phyloP scores from a whole-genome alignment of 192 early-diverging fungal species.

The Coemansia reversa region DNA sequence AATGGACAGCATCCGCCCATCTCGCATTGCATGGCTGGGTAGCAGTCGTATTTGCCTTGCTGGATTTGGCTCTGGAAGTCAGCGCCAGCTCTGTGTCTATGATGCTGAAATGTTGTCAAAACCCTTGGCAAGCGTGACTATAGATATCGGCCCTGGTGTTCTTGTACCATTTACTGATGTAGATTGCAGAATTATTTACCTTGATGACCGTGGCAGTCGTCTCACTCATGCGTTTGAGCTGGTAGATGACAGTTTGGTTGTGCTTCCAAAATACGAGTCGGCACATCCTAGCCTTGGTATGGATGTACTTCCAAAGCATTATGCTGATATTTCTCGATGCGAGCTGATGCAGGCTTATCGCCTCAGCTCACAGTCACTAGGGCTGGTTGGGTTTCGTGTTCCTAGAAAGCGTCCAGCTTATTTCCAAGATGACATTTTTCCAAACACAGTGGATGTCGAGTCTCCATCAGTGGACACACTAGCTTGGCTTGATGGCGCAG shows the following conservation, averaged over 20 bases:
- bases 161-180: conserved; percentile 68
- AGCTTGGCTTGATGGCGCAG: conserved; percentile 58
- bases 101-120: conserved; percentile 43
- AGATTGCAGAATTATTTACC: conserved; percentile 67
- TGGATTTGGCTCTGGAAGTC: conserved; percentile 74
- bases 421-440: conserved; percentile 89
- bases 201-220: conserved; percentile 76
- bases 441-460: conserved; percentile 61
- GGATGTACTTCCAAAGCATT: conserved; percentile 67
- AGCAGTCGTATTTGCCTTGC: conserved; percentile 57
- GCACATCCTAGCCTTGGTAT: conserved; percentile 66
- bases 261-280: conserved; percentile 64
- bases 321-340: conserved; percentile 63
- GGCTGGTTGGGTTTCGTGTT: conserved; percentile 70
- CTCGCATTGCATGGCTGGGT: conserved; percentile 69
- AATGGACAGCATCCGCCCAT: conserved; percentile 66
- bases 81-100: conserved; percentile 66
- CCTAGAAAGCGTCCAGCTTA: conserved; percentile 80
- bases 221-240: conserved; percentile 75
- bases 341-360: conserved; percentile 74
- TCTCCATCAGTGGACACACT: conserved; percentile 51
- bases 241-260: conserved; percentile 40
- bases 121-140: conserved; percentile 46
- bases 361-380: conserved; percentile 66
- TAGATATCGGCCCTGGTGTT: conserved; percentile 77